Conservation (phyloP, 192 early-diverging fungal species). For the Cetraspora pellucida region DNA sequence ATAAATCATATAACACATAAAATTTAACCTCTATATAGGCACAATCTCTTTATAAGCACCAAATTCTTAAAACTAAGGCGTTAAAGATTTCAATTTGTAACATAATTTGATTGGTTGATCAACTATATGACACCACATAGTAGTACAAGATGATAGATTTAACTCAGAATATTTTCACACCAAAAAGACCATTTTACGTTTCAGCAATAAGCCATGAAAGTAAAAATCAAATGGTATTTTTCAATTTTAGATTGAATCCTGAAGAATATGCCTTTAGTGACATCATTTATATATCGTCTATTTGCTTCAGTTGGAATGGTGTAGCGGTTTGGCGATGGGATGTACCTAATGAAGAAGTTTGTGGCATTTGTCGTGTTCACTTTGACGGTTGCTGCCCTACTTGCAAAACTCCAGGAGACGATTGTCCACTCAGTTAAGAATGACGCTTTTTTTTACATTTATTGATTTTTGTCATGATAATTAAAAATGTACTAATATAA, state of each 20-base stretch:
- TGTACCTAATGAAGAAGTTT: conserved; percentile 82
- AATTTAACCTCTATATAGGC: too few species aligned
- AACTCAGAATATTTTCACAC: too few species aligned
- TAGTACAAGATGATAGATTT: too few species aligned
- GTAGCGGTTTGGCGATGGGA: conserved; percentile 92
- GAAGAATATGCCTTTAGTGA: background rate
- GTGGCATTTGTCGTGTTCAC: conserved; percentile 85
- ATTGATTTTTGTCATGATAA: background rate
- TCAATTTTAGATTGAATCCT: background rate
- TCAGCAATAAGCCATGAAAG: conserved; percentile 17
- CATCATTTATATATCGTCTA: background rate
- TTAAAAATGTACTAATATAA: background rate
- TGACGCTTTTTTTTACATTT: background rate
- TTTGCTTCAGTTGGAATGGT: conserved; percentile 64
- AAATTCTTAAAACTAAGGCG: too few species aligned
- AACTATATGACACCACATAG: too few species aligned
- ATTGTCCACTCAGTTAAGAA: conserved; percentile 72
- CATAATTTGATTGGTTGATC: too few species aligned
- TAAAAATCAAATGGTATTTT: conserved; percentile 25
- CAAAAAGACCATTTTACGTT: too few species aligned
- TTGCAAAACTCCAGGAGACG: conserved; percentile 86
- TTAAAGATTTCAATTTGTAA: too few species aligned
- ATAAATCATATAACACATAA: too few species aligned
- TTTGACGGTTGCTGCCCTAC: conserved; percentile 86
- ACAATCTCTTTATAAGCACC: too few species aligned